Evolutionary conservation across 2,329 filamentous ascomycete genomes (phyloP), one percentile per base, ranked within the genome.

Genomic region (Leptographium flavum): DNA sequence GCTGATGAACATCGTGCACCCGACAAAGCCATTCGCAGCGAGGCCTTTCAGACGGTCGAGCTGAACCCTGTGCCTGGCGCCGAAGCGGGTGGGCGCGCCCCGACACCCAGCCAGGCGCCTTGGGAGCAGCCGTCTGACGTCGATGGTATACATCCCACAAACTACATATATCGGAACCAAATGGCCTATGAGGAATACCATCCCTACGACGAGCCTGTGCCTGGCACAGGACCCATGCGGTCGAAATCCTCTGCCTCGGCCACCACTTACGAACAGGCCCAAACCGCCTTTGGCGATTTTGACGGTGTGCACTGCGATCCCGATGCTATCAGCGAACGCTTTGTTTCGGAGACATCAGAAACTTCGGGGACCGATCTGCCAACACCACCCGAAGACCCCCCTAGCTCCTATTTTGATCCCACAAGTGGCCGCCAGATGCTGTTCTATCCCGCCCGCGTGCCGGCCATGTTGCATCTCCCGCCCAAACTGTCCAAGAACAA

Each of bases 381-480:
- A 17, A 49, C 53, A 45, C 56, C 40, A 21, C 70, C n/a, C n/a
- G n/a, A n/a, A n/a, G n/a, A n/a, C n/a, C n/a, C n/a, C n/a, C n/a
- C 76, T 11, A 69, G 73, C 49, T 77, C 77, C 1, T 81, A 79
- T 58, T 63, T 76, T 55, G 70, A 80, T 56, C 76, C 76, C 2
- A 67, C 71, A 23, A 81, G 81, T 2, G 81, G 78, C 5, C 78
- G 90, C 52, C 70, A 80, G 54, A 94, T 96, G 85, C 77, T 94
- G 10, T 96, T 82, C 63, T 98, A 98, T 60, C 92, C 92, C 14
- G 92, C 92, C 3, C 88, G 87, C 1, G 92, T 98, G 3, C 92
- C 92, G 3, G 81, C 83, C 50, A 88, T 94, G 80, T 72, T 98
- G 47, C 96, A 94, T 55, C 67, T 98, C 13, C 92, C 92, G 1